Evolutionary conservation across 805 yeast species (phyloP), one percentile per base, ranked within the genome.

Genomic region (Candida xyloterini): DNA sequence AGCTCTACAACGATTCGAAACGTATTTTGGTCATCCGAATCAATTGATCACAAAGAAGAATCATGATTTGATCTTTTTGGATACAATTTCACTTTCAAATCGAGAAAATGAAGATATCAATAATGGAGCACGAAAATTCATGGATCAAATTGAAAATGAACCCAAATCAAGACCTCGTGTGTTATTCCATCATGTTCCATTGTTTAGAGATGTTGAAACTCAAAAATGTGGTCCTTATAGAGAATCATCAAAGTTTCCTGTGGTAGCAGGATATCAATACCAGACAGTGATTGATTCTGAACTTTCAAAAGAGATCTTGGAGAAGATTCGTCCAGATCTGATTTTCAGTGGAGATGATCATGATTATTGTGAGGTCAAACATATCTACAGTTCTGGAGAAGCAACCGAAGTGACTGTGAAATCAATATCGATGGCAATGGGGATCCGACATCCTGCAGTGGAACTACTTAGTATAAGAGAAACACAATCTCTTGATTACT

Each of bases 271-370:
- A 1, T 65, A 70, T 14, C 97, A 93, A 57, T 93, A 88, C 60
- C 96, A 90, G 62, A 90, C 96, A 0, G 91, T 86, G n/a, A 70
- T 93, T 8, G 84, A 80, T 35, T 66, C 74, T 22, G 74, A 71
- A 2, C 54, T 83, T 4, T 68, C 91, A 0, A 71, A 76, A 28
- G 71, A 76, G 15, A 70, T 93, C 5, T 62, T 93, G 31, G 52
- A 68, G 6, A 66, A 62, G 8, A 59, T 91, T 1, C 63, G 73
- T 32, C 99, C 99, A 0, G 68, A 68, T 11, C 60, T 81, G 9
- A 71, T 85, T 4, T 86, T 89, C 55, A 79, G 95, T 5, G 99
- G 99, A 1, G 99, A 93, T 60, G 99, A 93, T 59, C 99, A 93
- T 65, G 99, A 93, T 60, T 89, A 87, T 52, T 93, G 99, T 60